Percentiles rank a stretch among this genome's conserved stretches.
Conservation (phyloP, 2,329 filamentous ascomycete genomes). For the Exserohilum rostratum region DNA sequence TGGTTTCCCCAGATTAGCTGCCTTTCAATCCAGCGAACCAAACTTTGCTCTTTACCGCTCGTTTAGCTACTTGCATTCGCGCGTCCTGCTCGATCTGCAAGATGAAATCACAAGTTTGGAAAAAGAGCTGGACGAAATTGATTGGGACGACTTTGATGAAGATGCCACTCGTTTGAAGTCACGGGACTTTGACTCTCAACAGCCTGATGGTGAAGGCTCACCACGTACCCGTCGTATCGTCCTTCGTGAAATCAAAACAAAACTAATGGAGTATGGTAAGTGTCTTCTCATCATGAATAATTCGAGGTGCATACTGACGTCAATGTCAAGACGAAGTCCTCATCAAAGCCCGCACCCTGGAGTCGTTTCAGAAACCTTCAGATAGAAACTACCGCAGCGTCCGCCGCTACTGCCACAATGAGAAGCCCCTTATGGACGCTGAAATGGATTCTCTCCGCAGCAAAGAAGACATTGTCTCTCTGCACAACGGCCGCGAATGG, state of each 20-base stretch:
- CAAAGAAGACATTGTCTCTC: conserved; percentile 51
- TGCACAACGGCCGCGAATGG: conserved; percentile 50
- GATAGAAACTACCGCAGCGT: conserved; percentile 50
- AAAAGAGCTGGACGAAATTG: conserved; percentile 44
- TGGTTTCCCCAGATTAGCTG: conserved; percentile 48
- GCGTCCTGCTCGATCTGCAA: conserved; percentile 48
- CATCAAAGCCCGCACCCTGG: conserved; percentile 46
- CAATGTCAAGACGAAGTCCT: conserved; percentile 42
- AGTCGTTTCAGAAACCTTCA: conserved; percentile 49
- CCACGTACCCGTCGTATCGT: conserved; percentile 33
- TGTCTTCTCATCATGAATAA: background rate
- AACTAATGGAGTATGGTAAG: conserved; percentile 45
- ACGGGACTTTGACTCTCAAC: conserved; percentile 34
- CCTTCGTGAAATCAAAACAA: conserved; percentile 40
- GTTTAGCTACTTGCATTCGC: conserved; percentile 49
- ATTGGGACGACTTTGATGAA: conserved; percentile 37
- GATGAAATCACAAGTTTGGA: conserved; percentile 48
- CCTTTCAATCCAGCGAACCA: conserved; percentile 49
- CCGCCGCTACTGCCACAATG: conserved; percentile 44
- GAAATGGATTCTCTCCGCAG: conserved; percentile 47
- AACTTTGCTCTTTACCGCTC: conserved; percentile 51
- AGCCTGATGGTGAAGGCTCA: conserved; percentile 20
- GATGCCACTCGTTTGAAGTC: conserved; percentile 32
- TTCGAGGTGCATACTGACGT: background rate
- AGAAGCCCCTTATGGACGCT: conserved; percentile 45